These are phyloP conservation scores for Salvia hispanica DNA, from an alignment of 257 asterid species.

Conservation along the genomic window DNA sequence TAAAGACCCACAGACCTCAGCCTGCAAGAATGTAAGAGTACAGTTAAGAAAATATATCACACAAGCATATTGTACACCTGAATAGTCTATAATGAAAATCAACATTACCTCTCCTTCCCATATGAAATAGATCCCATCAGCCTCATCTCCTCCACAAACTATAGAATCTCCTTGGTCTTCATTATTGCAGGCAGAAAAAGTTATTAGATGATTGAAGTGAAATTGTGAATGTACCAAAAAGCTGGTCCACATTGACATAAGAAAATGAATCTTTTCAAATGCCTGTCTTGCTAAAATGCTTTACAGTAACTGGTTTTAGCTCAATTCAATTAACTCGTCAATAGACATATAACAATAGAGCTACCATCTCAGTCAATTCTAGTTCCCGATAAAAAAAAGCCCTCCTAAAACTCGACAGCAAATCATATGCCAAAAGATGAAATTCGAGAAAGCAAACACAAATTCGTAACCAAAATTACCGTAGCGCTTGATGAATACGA, in stretches of 20 bases:
- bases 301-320: not conserved
- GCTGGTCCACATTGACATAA: slow-evolving; percentile 2
- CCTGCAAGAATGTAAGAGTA: slow-evolving; percentile 50
- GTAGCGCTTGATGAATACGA: slow-evolving; percentile 59
- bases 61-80: slow-evolving; percentile 9
- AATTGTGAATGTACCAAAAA: slow-evolving; percentile 7
- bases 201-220: slow-evolving; percentile 17
- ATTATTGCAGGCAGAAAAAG: slow-evolving; percentile 23
- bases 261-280: not conserved
- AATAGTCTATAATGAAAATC: slow-evolving; percentile 27
- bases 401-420: not conserved
- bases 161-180: slow-evolving; percentile 75
- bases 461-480: slow-evolving; percentile 40
- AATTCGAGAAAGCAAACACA: not conserved
- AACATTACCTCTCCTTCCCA: slow-evolving; percentile 86
- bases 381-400: too few species aligned
- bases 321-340: not conserved
- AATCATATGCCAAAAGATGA: not conserved
- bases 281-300: not conserved
- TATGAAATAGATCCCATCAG: slow-evolving; percentile 78
- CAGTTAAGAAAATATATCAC: slow-evolving; percentile 21
- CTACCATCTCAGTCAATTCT: slow-evolving; percentile 17
- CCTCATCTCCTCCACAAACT: slow-evolving; percentile 77
- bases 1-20: slow-evolving; percentile 79
- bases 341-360: not conserved